Evolutionary conservation across 345 rosid genomes (phyloP).

Genomic region (Populus davidiana): DNA sequence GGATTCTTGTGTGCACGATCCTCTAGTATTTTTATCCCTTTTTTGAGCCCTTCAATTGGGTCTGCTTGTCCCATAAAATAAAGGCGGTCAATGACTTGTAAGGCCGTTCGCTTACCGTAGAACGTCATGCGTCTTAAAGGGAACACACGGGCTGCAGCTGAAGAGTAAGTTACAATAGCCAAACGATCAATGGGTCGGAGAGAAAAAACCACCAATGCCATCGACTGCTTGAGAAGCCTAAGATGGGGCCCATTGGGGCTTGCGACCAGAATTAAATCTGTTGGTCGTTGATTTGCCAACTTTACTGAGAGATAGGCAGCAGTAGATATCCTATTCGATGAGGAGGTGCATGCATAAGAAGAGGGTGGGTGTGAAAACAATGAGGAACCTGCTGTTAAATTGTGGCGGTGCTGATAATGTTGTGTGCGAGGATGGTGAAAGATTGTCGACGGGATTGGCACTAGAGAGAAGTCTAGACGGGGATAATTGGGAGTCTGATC

Average conservation of each 20-base stretch:
- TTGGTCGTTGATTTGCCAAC: constrained; percentile 50
- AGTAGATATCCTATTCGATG: constrained; percentile 31
- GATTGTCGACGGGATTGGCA: constrained; percentile 40
- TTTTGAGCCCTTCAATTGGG: constrained; percentile 69
- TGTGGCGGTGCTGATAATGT: constrained; percentile 1
- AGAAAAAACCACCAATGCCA: constrained; percentile 76
- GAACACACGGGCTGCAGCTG: constrained; percentile 72
- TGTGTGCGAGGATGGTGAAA: constrained; percentile 33
- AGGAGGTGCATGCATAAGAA: constrained; percentile 21
- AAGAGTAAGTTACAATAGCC: constrained; percentile 76
- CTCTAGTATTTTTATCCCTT: constrained; percentile 69
- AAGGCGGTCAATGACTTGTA: constrained; percentile 78
- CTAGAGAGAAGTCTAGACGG: constrained; percentile 52
- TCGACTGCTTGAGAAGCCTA: constrained; percentile 73
- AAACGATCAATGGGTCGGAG: constrained; percentile 71
- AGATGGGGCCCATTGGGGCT: constrained; percentile 78
- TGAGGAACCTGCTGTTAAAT: constrained; percentile 25
- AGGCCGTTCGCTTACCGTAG: constrained; percentile 65
- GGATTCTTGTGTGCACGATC: constrained; percentile 80
- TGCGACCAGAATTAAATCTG: constrained; percentile 70
- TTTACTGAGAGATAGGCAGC: constrained; percentile 61
- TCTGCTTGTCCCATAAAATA: constrained; percentile 78
- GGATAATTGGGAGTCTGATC: constrained; percentile 43
- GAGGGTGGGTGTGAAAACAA: constrained; percentile 28
- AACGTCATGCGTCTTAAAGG: constrained; percentile 85